Conservation (phyloP, 2,329 filamentous ascomycete species). For the Fusarium pseudograminearum region DNA sequence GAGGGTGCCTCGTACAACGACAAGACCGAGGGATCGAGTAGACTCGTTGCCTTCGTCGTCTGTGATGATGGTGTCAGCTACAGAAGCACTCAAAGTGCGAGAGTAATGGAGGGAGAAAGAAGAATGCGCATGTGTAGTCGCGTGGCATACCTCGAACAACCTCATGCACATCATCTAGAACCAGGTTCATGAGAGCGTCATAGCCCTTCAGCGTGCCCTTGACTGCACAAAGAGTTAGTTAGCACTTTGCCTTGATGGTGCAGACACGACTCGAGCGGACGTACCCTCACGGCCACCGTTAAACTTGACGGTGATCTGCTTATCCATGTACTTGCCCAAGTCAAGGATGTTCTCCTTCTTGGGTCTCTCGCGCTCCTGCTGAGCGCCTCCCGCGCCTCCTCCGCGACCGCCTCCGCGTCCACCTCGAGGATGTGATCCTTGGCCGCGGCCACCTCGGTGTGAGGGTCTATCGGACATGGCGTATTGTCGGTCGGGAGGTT, state of each 20-base stretch:
- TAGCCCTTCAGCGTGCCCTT: constrained; percentile 92
- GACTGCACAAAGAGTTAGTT: constrained; percentile 64
- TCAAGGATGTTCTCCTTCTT: constrained; percentile 99
- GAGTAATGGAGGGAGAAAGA: background rate
- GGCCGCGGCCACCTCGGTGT: constrained; percentile 60
- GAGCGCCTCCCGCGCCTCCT: constrained; percentile 58
- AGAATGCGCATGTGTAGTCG: background rate
- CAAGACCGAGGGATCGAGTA: constrained; percentile 82
- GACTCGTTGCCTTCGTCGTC: constrained; percentile 94
- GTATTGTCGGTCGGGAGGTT: constrained; percentile 29
- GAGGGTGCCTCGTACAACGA: constrained; percentile 91
- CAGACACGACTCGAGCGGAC: background rate
- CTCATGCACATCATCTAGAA: constrained; percentile 94
- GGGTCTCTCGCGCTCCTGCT: constrained; percentile 74
- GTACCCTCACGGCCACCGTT: constrained; percentile 91
- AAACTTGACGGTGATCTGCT: constrained; percentile 95
- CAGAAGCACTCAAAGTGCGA: background rate
- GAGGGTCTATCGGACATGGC: constrained; percentile 65
- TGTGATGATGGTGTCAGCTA: constrained; percentile 53
- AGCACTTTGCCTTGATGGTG: constrained; percentile 1
- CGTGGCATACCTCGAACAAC: constrained; percentile 78
- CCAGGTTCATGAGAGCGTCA: constrained; percentile 97
- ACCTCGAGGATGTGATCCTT: constrained; percentile 56
- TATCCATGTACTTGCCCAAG: constrained; percentile 95
- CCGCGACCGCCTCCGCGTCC: constrained; percentile 62